Evolutionary conservation across 2,329 filamentous ascomycete species (phyloP), one percentile per base, ranked within the genome.

Genomic region (Podosphaera xanthii): DNA sequence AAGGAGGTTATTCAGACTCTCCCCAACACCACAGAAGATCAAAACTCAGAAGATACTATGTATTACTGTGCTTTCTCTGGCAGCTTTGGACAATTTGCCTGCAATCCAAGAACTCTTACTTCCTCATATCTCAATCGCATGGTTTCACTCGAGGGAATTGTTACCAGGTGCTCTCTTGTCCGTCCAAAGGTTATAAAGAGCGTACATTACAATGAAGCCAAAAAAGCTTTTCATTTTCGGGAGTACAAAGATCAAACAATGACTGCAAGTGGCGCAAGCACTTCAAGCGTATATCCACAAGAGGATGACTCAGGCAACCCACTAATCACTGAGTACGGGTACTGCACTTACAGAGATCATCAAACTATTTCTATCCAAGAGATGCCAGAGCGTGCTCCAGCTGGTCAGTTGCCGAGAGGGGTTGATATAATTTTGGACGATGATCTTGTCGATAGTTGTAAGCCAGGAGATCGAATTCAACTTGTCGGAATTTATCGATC

Each of bases 41-140:
- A 94, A 71, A 83, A 81, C 1, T 78, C 81, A 50, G 82, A 85
- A 36, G 90, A 96, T 69, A 81, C 83, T 49, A 77, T 87, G 66
- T 98, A 95, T 73, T 97, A 98, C 71, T 96, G 92, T 68, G 92
- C 92, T n/a, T 97, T 87, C 74, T 82, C 91, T 59, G 92, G 92
- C 64, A 95, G 88, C 69, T 98, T 98, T 69, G 92, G 94, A 64
- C 83, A 96, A 69, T 92, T 87, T 70, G 80, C 90, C 10, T 96
- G 90, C 77, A 98, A 96, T 68, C 92, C 92, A 48, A 82, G 92
- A 65, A 97, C 92, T 0, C 74, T 98, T 36, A 87, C 87, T 57
- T 96, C 91, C 2, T 78, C 82, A 48, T 87, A 94, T 67, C 79
- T 98, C 60, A 98, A 98, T 71, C 84, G 87, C 68, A 96, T 98